Evolutionary conservation across 768 basidiomycete species (phyloP), one percentile per base, ranked within the genome.

Genomic region (Infundibulicybe gibba): DNA sequence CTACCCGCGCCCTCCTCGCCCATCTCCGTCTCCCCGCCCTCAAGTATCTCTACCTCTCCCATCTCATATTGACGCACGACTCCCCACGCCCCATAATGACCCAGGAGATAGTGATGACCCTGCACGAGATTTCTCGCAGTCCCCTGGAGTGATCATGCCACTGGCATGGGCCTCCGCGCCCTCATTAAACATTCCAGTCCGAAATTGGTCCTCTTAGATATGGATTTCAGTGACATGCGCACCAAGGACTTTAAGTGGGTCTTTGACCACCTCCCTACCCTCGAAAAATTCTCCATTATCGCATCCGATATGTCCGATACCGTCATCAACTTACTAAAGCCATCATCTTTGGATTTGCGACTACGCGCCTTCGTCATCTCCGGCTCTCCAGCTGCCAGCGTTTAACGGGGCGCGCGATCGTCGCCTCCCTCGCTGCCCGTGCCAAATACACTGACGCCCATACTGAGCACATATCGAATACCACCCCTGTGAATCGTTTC

Each of bases 141-240:
- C 85, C 5, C 85, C 84, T 85, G 70, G 57, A 90, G 84, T 45
- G 88, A 90, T 61, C 82, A 76, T 41, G 84, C 84, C 16, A 90
- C 85, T 2, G 88, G 88, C 16, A 86, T 89, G 85, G 88, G 88
- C 10, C 65, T 90, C 16, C 81, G 88, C 21, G 73, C 67, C 39
- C 75, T 90, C 45, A 72, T 89, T 30, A 57, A 64, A 8, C 77
- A 83, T 9, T 83, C 75, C 47, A 67, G 67, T 41, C 88, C 88
- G 2, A 84, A 84, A 12, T 65, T 90, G 34, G 71, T 72, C 41
- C 62, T 80, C 30, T 75, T 90, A 17, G 77, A 84, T 58, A 90
- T 90, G 87, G 83, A 90, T 55, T 85, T 82, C 54, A 83, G 84
- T 44, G 88, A 90, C 64, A 83, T 88, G 80, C 83, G 87, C 39